Evolutionary conservation across 108 stramenopile genomes (phyloP), one percentile per base, ranked within the genome.

Genomic region (Skeletonema costatum): DNA sequence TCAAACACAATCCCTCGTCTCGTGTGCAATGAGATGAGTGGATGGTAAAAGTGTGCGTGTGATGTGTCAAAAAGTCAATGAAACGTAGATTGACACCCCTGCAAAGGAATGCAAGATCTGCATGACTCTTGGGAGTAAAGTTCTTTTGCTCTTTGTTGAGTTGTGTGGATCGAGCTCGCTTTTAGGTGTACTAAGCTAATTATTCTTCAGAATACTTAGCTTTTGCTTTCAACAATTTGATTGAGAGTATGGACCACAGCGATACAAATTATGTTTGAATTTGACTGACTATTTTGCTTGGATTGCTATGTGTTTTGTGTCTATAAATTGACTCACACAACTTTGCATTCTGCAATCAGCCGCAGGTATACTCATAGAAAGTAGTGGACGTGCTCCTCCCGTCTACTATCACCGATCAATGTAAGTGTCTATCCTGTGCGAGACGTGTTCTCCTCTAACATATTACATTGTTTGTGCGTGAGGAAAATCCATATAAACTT

Each of bases 21-120:
- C 12, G 11, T 42, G 41, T 42, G 41, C 41, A 42, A 42, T 13
- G 41, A 42, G 41, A 42, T 13, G 41, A 42, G 41, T 42, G 41
- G 12, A 42, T 42, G 13, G 13, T n/a, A 19, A 7, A 17, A 7
- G 50, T 51, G 50, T 51, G 50, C 50, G 19, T 19, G 19, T 21
- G 50, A 19, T 51, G 50, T 51, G 19, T 7, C 3, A 11, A 19
- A 19, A 7, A 51, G n/a, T 19, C 50, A 17, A 51, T 51, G 50
- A 51, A 21, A 51, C 50, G 19, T 51, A 51, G 50, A 51, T 51
- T 51, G 50, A 51, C 50, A 51, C 50, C 50, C 50, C 50, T 51
- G 50, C 50, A 51, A 51, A 51, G 50, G 50, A 51, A 51, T 51
- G 50, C 50, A 51, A 51, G 50, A 19, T 51, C 19, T 51, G 19